A percentile compares a stretch with the other conserved stretches of the same genome.
These are phyloP conservation scores for Nakazawaea wickerhamii DNA, from an alignment of 805 yeast species.

Conservation along the genomic window DNA sequence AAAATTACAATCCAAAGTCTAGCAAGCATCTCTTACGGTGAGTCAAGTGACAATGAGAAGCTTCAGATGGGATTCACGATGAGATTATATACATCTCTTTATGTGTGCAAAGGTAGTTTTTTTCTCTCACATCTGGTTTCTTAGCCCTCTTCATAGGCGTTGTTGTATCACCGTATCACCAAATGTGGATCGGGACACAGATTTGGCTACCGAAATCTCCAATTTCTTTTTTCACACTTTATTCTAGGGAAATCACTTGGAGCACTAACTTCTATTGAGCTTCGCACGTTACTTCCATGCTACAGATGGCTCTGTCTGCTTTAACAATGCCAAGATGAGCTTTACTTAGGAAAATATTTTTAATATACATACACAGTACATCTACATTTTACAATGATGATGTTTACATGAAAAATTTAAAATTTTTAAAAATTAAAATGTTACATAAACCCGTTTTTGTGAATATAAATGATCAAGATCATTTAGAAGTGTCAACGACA, in stretches of 20 bases:
- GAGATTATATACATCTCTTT: background rate
- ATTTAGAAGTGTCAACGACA: slow-evolving; percentile 50
- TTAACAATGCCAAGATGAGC: too few relatives aligned
- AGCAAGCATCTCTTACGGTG: background rate
- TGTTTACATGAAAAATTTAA: too few relatives aligned
- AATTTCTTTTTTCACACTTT: background rate
- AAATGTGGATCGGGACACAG: background rate
- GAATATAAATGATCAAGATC: too few relatives aligned
- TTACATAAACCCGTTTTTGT: too few relatives aligned
- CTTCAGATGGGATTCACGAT: background rate
- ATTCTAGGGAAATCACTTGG: background rate
- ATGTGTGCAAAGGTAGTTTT: too few relatives aligned
- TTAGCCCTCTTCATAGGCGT: background rate
- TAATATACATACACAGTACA: too few relatives aligned
- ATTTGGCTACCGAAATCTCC: background rate
- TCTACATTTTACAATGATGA: too few relatives aligned
- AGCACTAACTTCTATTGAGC: too few relatives aligned
- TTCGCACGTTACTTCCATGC: too few relatives aligned
- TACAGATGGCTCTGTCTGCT: too few relatives aligned
- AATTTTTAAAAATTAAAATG: too few relatives aligned
- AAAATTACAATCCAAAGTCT: background rate
- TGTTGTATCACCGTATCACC: background rate
- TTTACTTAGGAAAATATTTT: too few relatives aligned
- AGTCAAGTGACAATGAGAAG: background rate
- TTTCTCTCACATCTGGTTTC: background rate